Conservation (phyloP, 1,139 yeast genomes). For the Debaryomyces fabryi region DNA sequence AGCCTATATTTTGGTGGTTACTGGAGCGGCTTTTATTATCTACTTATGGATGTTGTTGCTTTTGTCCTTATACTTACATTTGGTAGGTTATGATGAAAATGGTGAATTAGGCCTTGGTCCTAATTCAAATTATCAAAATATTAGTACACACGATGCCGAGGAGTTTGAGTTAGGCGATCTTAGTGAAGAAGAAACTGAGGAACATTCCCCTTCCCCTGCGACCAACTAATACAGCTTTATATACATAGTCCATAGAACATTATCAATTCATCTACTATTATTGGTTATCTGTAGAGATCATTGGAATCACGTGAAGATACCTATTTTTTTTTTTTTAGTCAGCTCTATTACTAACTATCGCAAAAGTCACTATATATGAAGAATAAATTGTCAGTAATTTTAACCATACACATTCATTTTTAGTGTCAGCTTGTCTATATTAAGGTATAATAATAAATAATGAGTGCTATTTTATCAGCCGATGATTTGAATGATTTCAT, state of each 20-base stretch:
- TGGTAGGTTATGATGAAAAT: conserved; percentile 51
- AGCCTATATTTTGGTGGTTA: conserved; percentile 73
- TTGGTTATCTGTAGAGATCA: neutral
- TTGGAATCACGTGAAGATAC: neutral
- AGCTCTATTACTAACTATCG: conserved; percentile 5
- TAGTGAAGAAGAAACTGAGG: conserved; percentile 25
- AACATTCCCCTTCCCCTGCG: neutral
- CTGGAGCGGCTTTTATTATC: conserved; percentile 74
- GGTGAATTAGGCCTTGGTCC: conserved; percentile 27
- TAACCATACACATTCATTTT: too few relatives aligned
- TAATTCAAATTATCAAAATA: conserved; percentile 15
- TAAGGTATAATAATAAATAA: conserved; percentile 23
- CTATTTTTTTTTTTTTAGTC: conserved; percentile 1
- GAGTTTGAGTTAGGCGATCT: conserved; percentile 41
- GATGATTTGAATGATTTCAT: conserved; percentile 94
- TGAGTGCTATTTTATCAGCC: conserved; percentile 88
- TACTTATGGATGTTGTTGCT: conserved; percentile 65
- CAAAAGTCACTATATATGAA: neutral
- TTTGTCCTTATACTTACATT: conserved; percentile 57
- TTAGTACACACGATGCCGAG: conserved; percentile 23
- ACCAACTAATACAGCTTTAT: neutral
- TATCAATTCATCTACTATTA: neutral
- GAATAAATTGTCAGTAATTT: neutral
- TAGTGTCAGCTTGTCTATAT: neutral
- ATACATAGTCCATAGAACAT: neutral